Evolutionary conservation across 2,329 filamentous ascomycete species (phyloP).

Genomic region (Macrophomina tecta): DNA sequence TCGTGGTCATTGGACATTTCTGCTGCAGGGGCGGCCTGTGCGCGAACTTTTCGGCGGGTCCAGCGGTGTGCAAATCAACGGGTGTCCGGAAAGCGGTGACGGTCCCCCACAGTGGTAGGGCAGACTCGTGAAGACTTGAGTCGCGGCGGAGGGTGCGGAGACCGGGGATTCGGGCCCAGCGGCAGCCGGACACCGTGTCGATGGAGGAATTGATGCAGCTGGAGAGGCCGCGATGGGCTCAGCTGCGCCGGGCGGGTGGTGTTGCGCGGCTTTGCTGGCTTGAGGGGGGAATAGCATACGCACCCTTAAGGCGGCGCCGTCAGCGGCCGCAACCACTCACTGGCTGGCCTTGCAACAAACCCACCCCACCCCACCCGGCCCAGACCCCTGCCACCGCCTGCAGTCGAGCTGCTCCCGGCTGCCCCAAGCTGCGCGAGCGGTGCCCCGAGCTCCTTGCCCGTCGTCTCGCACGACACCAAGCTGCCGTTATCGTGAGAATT

Average conservation of each 20-base stretch:
- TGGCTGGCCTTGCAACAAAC: conserved; percentile 10
- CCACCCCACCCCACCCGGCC: conserved; percentile 9
- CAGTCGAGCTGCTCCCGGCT: neutral
- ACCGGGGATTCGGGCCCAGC: neutral
- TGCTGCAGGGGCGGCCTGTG: conserved; percentile 10
- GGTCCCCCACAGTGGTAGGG: conserved; percentile 22
- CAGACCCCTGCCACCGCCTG: conserved; percentile 4
- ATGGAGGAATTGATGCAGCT: conserved; percentile 4
- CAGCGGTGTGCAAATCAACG: conserved; percentile 23
- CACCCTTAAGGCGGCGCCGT: conserved; percentile 2
- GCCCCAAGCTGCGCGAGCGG: neutral
- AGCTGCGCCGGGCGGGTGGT: neutral
- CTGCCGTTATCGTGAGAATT: neutral
- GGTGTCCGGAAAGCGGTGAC: conserved; percentile 24
- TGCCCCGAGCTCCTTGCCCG: conserved; percentile 3
- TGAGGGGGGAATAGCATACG: neutral
- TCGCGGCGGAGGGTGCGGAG: neutral
- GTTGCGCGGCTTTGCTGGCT: neutral
- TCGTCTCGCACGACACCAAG: neutral
- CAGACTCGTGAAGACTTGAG: conserved; percentile 33
- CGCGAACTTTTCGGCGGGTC: conserved; percentile 25
- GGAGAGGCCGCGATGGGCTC: neutral
- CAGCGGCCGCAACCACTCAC: neutral
- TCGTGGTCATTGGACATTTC: conserved; percentile 40
- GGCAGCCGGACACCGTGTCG: neutral